phyloP scores from a whole-genome alignment of 805 yeast species.

The Myxozyma sirexii region DNA sequence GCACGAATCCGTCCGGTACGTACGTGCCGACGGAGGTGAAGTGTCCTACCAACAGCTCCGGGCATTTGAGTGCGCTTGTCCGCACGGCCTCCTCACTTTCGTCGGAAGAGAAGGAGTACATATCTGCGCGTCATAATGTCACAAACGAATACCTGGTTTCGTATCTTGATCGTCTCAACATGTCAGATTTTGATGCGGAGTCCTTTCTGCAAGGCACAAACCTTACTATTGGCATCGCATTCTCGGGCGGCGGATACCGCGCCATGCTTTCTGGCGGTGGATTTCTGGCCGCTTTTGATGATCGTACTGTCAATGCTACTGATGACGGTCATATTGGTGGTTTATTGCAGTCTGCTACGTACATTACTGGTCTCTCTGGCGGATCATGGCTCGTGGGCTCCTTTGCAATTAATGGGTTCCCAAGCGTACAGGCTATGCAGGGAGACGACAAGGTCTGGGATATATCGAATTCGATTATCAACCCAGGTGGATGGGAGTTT shows the following conservation, averaged over 20 bases:
- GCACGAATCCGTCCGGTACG: constrained; percentile 9
- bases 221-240: constrained; percentile 49
- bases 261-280: constrained; percentile 66
- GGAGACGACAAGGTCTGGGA: constrained; percentile 40
- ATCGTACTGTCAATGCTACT: constrained; percentile 46
- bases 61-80: constrained; percentile 8
- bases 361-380: constrained; percentile 69
- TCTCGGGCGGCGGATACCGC: constrained; percentile 86
- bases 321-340: constrained; percentile 51
- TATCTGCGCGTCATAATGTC: constrained; percentile 27
- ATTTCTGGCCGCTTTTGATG: constrained; percentile 54
- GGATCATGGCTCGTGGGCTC: constrained; percentile 72
- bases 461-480: constrained; percentile 36
- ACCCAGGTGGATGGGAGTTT: constrained; percentile 38
- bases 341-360: constrained; percentile 55
- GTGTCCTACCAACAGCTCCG: constrained; percentile 16
- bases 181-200: constrained; percentile 47
- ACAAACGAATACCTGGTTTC: constrained; percentile 42
- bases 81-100: constrained; percentile 20
- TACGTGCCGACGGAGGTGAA: constrained; percentile 17
- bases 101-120: constrained; percentile 35
- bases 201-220: constrained; percentile 31
- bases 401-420: constrained; percentile 47
- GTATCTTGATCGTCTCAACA: constrained; percentile 50
- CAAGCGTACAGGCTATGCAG: constrained; percentile 40